Percentiles rank a stretch among this genome's conserved stretches.
Conservation (phyloP, 2,329 filamentous ascomycete species). For the Apiospora kogelbergensis region DNA sequence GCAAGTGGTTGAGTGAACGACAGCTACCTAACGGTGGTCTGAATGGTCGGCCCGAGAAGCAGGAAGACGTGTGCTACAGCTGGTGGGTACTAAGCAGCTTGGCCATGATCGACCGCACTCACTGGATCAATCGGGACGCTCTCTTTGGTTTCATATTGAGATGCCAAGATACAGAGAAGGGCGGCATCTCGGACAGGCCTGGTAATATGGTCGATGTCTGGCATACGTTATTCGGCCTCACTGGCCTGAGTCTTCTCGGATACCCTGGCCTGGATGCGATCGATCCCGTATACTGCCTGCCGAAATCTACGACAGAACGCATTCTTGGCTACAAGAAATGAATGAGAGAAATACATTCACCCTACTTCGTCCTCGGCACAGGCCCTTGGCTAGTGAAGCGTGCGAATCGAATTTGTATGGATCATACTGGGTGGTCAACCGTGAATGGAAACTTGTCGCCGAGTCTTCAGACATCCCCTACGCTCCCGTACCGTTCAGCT, state of each 20-base stretch:
- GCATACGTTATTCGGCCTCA: constrained; percentile 87
- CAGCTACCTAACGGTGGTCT: constrained; percentile 85
- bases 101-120: constrained; percentile 80
- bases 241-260: constrained; percentile 81
- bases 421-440: neutral
- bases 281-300: constrained; percentile 86
- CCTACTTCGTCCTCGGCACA: neutral
- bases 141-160: constrained; percentile 79
- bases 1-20: constrained; percentile 88
- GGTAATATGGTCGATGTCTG: constrained; percentile 97
- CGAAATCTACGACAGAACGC: constrained; percentile 63
- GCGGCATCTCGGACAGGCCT: constrained; percentile 86
- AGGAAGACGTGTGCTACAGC: constrained; percentile 96
- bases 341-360: no score
- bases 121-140: constrained; percentile 89
- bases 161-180: constrained; percentile 82
- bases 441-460: neutral
- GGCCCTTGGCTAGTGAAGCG: neutral
- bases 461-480: neutral
- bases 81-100: constrained; percentile 98
- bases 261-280: constrained; percentile 77
- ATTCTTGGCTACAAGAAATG: constrained; percentile 41
- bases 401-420: neutral
- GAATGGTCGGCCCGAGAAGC: constrained; percentile 92
- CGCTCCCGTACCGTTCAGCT: neutral